Evolutionary conservation across 148 eudicot genomes (phyloP), one percentile per base, ranked within the genome.

Genomic region (Vaccinium macrocarpon): DNA sequence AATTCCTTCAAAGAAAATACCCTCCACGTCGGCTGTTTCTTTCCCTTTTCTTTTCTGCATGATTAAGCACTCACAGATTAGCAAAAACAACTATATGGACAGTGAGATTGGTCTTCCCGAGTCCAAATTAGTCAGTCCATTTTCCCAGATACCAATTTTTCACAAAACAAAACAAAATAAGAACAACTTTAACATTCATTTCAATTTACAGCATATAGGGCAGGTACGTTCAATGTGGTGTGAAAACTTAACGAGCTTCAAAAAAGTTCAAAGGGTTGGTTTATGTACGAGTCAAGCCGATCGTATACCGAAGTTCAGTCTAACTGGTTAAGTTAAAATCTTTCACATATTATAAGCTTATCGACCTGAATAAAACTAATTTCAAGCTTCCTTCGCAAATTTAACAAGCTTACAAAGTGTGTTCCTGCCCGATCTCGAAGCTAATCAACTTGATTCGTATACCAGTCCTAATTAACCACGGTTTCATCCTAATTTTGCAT

Each of bases 1-100:
- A 95, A 87, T 83, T 95, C 98, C 84, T 95, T 95, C 89, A 95
- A 85, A 80, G 98, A 94, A 85, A 96, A 96, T 56, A 92, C 88
- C 92, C 98, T 94, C 97, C 98, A 94, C 46, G 93, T 27, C 57
- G 89, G 56, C 79, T 90, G 87, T 80, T 88, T 94, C 88, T 90
- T 92, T 57, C 87, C 90, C 74, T 91, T 85, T 61, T 86, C 88
- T 89, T 90, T 94, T 91, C 98, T 95, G 92, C 82, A 80, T 74
- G 86, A 83, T 38, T 76, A 42, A 56, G 42, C 53, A 84, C 18
- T 29, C 42, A 70, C 85, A 48, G 2, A 49, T 76, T 49, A 76
- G 55, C 29, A 50, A 21, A 23, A 4, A 23, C 25, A 49, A 42
- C 48, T 38, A 74, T 35, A 27, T n/a, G 29, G 70, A n/a, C 29